Percentiles rank a stretch among this genome's conserved stretches.
Evolutionary conservation across 345 rosid species (phyloP).

Genomic region (Populus nigra): DNA sequence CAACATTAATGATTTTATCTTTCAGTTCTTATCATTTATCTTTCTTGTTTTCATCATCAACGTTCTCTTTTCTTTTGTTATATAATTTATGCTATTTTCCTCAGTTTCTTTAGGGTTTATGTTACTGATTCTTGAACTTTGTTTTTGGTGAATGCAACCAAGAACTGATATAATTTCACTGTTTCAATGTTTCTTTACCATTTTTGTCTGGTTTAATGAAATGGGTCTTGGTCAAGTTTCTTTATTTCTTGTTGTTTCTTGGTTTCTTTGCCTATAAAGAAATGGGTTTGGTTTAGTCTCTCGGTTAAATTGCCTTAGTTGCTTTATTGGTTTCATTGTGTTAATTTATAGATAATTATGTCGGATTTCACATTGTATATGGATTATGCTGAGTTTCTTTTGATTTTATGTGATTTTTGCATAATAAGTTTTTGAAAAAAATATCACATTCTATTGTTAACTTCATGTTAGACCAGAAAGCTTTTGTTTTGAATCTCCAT

Average conservation of each 20-base stretch:
- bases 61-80: background rate
- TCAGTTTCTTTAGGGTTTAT: conserved; percentile 1
- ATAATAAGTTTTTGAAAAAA: background rate
- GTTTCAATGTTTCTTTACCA: background rate
- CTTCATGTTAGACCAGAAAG: background rate
- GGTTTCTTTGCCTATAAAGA: background rate
- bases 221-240: background rate
- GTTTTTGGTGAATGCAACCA: background rate
- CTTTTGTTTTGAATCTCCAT: background rate
- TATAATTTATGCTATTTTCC: background rate
- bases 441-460: background rate
- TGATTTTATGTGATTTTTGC: background rate
- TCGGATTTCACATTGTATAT: background rate
- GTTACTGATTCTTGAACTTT: background rate
- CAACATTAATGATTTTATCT: background rate
- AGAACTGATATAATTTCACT: background rate
- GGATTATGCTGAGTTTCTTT: background rate
- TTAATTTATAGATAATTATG: background rate
- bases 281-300: background rate
- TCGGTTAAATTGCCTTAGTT: background rate
- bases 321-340: background rate
- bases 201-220: background rate
- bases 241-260: no score
- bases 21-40: background rate
- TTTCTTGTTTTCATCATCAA: background rate